A percentile compares a stretch with the other conserved stretches of the same genome.
Conservation (phyloP, 2,329 filamentous ascomycete genomes). For the Parascedosporium putredinis region DNA sequence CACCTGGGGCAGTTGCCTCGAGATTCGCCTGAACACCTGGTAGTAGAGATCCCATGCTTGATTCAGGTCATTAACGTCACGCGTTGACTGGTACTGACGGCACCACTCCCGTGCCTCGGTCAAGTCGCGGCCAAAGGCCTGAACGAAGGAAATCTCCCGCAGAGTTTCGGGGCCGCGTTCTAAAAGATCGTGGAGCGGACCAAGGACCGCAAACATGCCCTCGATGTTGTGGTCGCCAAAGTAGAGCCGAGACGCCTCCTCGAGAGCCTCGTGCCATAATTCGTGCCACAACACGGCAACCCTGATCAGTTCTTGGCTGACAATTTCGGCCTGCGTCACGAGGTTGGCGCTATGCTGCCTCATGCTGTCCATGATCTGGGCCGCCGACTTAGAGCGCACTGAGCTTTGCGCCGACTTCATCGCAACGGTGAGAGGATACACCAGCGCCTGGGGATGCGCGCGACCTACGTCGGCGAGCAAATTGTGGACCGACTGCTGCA, state of each 20-base stretch:
- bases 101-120: slow-evolving; percentile 96
- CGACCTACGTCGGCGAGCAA: slow-evolving; percentile 87
- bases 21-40: slow-evolving; percentile 93
- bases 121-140: slow-evolving; percentile 91
- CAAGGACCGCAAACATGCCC: slow-evolving; percentile 88
- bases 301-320: slow-evolving; percentile 92
- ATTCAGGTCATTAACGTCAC: slow-evolving; percentile 88
- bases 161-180: slow-evolving; percentile 88
- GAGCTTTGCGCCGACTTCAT: slow-evolving; percentile 87
- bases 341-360: slow-evolving; percentile 84
- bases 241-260: slow-evolving; percentile 92
- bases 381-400: slow-evolving; percentile 76
- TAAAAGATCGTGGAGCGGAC: slow-evolving; percentile 82
- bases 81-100: slow-evolving; percentile 77
- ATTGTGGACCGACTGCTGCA: slow-evolving; percentile 85
- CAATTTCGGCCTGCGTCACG: slow-evolving; percentile 88
- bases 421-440: slow-evolving; percentile 93
- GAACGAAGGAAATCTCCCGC: slow-evolving; percentile 91
- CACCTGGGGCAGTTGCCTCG: slow-evolving; percentile 82
- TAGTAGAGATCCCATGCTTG: slow-evolving; percentile 99
- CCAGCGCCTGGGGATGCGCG: slow-evolving; percentile 87
- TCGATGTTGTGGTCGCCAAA: slow-evolving; percentile 97
- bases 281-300: slow-evolving; percentile 98
- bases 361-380: slow-evolving; percentile 96
- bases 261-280: slow-evolving; percentile 94